Evolutionary conservation across 2,329 filamentous ascomycete genomes (phyloP).

Genomic region (Kalmusia sp.): DNA sequence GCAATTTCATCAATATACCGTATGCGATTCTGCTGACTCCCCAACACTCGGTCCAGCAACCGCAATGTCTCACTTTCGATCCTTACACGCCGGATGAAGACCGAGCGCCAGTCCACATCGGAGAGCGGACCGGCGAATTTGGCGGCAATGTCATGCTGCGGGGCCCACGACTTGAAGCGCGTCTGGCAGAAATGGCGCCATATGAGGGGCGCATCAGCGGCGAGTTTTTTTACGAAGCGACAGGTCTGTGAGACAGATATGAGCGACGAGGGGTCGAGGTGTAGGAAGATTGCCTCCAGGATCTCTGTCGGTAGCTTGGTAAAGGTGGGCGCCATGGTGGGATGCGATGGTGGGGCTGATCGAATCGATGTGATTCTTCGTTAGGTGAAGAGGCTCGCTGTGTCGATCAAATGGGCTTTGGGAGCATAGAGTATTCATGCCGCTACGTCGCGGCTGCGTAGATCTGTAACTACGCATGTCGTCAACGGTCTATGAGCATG

Average conservation of each 20-base stretch:
- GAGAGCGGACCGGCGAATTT: slow-evolving; percentile 55
- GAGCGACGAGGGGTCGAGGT: slow-evolving; percentile 60
- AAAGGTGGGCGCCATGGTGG: slow-evolving; percentile 30
- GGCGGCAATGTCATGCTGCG: slow-evolving; percentile 42
- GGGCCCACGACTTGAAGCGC: slow-evolving; percentile 78
- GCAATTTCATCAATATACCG: slow-evolving; percentile 75
- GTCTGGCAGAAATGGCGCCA: slow-evolving; percentile 79
- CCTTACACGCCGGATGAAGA: slow-evolving; percentile 46
- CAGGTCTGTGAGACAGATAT: slow-evolving; percentile 66
- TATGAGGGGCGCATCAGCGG: slow-evolving; percentile 74
- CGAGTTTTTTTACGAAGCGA: slow-evolving; percentile 68
- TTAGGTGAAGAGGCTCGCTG: background rate
- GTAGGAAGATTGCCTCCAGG: slow-evolving; percentile 77
- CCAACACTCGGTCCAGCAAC: slow-evolving; percentile 71
- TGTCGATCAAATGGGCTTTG: no score
- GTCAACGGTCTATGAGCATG: slow-evolving; percentile 14
- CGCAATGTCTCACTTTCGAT: slow-evolving; percentile 43
- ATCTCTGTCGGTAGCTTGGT: slow-evolving; percentile 78
- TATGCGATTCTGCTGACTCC: slow-evolving; percentile 73
- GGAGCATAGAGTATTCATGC: background rate
- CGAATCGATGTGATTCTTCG: background rate
- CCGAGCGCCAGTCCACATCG: slow-evolving; percentile 74
- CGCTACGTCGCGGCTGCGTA: background rate
- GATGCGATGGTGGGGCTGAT: background rate
- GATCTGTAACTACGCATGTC: slow-evolving; percentile 7